Base-by-base conservation (phyloP, 441 rosid species). In the Brassica hybrid region DNA sequence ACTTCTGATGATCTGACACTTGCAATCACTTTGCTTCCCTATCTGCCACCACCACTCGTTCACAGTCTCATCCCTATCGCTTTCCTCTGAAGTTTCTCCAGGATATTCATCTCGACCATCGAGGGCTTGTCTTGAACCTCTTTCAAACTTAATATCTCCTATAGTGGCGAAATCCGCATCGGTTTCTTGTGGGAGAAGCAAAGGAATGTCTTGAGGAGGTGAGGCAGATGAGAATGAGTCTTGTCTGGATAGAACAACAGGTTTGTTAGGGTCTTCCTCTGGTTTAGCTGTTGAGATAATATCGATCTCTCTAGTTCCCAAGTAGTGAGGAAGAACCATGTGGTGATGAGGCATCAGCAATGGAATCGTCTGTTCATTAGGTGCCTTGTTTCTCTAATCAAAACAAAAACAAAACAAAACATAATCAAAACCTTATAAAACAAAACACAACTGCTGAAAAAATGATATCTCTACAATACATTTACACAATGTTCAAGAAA, bases 261-360 rank as follows among this genome's bases (percentile, higher is more conserved):
- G 78, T 18, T 76, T 74, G 2, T 82, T 75, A 41, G 81, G 70
- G 66, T 80, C 76, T 71, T 74, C 79, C 34, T 66, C 54, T 3
- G 79, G 57, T 71, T 84, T 73, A 67, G 30, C 30, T 4, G 50
- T 76, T 6, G 30, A 59, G 36, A 79, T 75, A 36, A 88, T 85
- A 70, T 84, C 88, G 12, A 89, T 83, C 72, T 88, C 91, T 75
- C 72, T 82, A 79, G 93, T 89, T 79, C 88, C 87, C 87, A 91
- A 83, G 82, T 91, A 91, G 84, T 88, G 96, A 69, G 96, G 96
- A 50, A 91, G 83, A 79, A 91, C 96, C 96, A 85, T 91, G 70
- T 91, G 91, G 58, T 91, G 92, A 66, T 89, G 93, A 78, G 96
- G 96, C 85, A 89, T 91, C 76, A 91, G 84, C 71, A 91, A 72